phyloP scores from a whole-genome alignment of 2,329 filamentous ascomycete genomes.

The Dactylellina parvicollis region DNA sequence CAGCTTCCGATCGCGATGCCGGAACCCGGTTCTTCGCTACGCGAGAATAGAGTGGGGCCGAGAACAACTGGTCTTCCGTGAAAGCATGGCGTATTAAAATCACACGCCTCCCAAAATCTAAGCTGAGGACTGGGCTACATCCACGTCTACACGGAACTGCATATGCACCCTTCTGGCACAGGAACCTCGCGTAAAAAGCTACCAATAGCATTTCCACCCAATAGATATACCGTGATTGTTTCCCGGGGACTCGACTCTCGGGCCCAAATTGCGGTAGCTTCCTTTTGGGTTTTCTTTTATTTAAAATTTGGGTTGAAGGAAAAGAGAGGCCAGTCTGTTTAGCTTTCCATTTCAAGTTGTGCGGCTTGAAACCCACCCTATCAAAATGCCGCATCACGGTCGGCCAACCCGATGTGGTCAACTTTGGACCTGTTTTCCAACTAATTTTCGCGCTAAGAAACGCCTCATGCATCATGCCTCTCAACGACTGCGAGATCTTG shows the following conservation, averaged over 20 bases:
- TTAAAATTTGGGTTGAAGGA: too few species aligned
- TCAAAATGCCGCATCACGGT: conserved; percentile 35
- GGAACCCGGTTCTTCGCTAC: neutral
- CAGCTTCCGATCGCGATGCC: conserved; percentile 5
- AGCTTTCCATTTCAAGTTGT: conserved; percentile 1
- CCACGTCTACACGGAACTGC: neutral
- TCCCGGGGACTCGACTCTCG: conserved; percentile 6
- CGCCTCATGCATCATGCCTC: conserved; percentile 34
- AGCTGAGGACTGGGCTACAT: too few species aligned
- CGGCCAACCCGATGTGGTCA: conserved; percentile 10
- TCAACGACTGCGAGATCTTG: neutral
- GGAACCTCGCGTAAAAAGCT: too few species aligned
- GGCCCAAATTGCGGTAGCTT: conserved; percentile 1
- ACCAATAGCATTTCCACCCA: neutral
- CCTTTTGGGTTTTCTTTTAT: too few species aligned
- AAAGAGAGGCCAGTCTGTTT: too few species aligned
- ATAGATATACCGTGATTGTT: neutral
- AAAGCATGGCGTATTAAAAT: neutral
- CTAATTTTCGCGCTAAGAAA: conserved; percentile 19
- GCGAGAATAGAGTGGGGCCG: conserved; percentile 5
- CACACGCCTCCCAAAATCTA: neutral
- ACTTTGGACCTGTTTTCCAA: neutral
- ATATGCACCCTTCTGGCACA: too few species aligned
- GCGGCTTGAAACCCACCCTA: conserved; percentile 20
- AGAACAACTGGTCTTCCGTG: neutral